phyloP scores from a whole-genome alignment of 495 filamentous ascomycete species.

The Tuber umbilicatum region DNA sequence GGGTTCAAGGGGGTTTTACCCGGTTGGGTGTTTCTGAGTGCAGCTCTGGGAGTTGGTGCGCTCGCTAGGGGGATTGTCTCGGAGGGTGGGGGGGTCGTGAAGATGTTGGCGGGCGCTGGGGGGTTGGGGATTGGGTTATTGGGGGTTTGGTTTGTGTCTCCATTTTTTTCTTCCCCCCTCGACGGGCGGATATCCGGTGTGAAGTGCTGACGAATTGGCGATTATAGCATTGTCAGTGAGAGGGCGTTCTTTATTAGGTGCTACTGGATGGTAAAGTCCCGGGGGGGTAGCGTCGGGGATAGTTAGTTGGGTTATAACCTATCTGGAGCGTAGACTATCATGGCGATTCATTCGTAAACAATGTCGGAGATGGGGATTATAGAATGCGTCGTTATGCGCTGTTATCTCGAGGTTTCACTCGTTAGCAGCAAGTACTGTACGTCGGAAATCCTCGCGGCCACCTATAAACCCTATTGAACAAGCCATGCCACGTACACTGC shows the following conservation, averaged over 20 bases:
- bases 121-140: conserved; percentile 53
- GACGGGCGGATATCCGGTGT: conserved; percentile 42
- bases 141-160: conserved; percentile 15
- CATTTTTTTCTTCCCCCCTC: conserved; percentile 30
- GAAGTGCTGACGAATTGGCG: conserved; percentile 13
- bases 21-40: conserved; percentile 41
- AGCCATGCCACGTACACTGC: too few relatives aligned
- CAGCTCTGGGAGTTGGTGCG: conserved; percentile 41
- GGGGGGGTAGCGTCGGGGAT: conserved; percentile 2
- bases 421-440: background rate
- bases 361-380: background rate
- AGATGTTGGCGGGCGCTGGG: conserved; percentile 49
- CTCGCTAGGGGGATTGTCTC: conserved; percentile 37
- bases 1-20: conserved; percentile 36
- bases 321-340: background rate
- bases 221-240: conserved; percentile 54
- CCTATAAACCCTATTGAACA: too few relatives aligned
- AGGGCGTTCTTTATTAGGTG: conserved; percentile 52
- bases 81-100: conserved; percentile 47
- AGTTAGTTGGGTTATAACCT: background rate
- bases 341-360: background rate
- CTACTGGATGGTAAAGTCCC: conserved; percentile 45
- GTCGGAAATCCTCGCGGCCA: too few relatives aligned
- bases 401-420: background rate
- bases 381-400: background rate